Conservation (phyloP, 192 early-diverging fungal genomes). For the Backusella tuberculispora region DNA sequence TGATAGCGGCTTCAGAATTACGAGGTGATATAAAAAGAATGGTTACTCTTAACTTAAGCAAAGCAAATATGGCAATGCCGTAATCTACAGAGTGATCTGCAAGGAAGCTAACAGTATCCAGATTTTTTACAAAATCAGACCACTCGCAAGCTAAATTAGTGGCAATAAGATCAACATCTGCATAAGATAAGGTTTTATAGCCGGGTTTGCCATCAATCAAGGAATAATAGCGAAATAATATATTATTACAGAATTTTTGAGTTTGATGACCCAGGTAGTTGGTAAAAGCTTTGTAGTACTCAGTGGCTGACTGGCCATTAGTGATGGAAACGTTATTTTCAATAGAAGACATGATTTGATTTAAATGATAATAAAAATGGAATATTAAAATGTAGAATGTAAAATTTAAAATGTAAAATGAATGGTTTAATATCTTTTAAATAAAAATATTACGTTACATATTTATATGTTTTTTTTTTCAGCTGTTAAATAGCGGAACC, state of each 20-base stretch:
- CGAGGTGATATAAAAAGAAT: not conserved
- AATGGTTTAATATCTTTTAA: too few relatives aligned
- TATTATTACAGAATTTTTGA: not conserved
- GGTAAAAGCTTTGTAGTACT: not conserved
- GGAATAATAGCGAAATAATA: not conserved
- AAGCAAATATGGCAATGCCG: not conserved
- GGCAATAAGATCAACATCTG: not conserved
- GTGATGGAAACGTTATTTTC: not conserved
- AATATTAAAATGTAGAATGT: too few relatives aligned
- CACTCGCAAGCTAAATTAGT: not conserved
- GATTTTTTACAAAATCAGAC: not conserved
- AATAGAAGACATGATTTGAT: too few relatives aligned
- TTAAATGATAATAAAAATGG: too few relatives aligned
- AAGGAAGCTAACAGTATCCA: not conserved
- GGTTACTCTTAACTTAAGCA: not conserved
- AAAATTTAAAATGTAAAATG: too few relatives aligned
- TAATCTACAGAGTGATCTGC: slow-evolving; percentile 2
- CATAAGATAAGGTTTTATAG: slow-evolving; percentile 5
- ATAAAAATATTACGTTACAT: too few relatives aligned
- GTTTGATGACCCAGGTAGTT: not conserved
- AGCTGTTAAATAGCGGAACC: too few relatives aligned
- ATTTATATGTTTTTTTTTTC: too few relatives aligned
- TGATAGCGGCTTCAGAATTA: not conserved
- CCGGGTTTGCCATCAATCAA: too few relatives aligned
- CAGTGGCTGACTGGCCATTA: not conserved